phyloP scores from a whole-genome alignment of 495 filamentous ascomycete genomes.

The Podospora bellae-mahoneyi region DNA sequence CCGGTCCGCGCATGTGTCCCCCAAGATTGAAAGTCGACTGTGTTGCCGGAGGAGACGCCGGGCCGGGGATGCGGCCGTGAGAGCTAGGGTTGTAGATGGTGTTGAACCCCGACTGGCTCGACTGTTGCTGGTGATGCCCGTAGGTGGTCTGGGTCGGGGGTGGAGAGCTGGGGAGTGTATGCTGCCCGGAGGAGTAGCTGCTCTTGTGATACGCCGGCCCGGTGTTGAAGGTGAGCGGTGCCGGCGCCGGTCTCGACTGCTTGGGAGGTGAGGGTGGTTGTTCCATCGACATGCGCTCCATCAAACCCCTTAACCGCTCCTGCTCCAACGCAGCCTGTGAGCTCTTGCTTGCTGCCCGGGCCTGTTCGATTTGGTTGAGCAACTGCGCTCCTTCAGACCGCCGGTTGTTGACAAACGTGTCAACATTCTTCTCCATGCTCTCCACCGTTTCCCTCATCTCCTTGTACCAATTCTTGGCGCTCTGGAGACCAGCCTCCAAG shows the following conservation, averaged over 20 bases:
- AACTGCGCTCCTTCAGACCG: conserved; percentile 88
- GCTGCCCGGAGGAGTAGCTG: conserved; percentile 21
- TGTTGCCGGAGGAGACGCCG: conserved; percentile 47
- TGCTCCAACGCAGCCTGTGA: conserved; percentile 81
- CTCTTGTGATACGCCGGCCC: conserved; percentile 46
- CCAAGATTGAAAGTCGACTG: conserved; percentile 47
- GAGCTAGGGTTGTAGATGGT: conserved; percentile 45
- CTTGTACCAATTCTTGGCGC: conserved; percentile 86
- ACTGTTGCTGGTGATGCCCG: conserved; percentile 34
- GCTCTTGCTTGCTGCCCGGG: conserved; percentile 61
- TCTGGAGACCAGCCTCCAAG: conserved; percentile 76
- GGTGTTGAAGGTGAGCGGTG: conserved; percentile 40
- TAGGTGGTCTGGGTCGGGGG: conserved; percentile 45
- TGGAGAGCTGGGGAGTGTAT: conserved; percentile 44
- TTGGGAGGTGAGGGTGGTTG: conserved; percentile 44
- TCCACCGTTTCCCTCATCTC: conserved; percentile 96
- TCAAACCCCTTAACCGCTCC: conserved; percentile 78
- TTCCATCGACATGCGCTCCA: conserved; percentile 93
- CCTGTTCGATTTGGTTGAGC: conserved; percentile 80
- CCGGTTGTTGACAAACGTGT: conserved; percentile 92
- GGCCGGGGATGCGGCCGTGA: conserved; percentile 48
- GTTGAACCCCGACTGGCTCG: conserved; percentile 22
- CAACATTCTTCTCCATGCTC: conserved; percentile 93
- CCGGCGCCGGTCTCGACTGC: conserved; percentile 46
- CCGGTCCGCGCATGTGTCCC: conserved; percentile 39